Evolutionary conservation across 805 yeast species (phyloP), one percentile per base, ranked within the genome.

Genomic region (Sugiyamaella mastotermitis): DNA sequence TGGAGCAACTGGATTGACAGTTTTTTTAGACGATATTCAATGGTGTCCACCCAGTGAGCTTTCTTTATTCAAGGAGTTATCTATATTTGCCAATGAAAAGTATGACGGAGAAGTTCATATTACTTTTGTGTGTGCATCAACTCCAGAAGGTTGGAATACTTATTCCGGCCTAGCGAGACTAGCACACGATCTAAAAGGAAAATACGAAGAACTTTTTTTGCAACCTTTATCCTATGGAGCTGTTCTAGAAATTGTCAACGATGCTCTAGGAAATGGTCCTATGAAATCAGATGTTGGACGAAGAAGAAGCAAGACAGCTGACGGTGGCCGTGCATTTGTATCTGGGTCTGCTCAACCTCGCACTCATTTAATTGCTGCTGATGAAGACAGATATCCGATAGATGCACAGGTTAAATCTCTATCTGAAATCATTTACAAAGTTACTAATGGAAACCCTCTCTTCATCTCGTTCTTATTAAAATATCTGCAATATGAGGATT

Each of bases 11-110:
- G 75, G 76, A 2, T 52, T 72, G 27, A 69, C 74, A 0, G 43
- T 72, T 1, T 57, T 68, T 33, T 50, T 69, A 21, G 76, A 72
- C 45, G 74, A 72, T 50, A 46, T 68, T 18, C 72, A 71, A 37
- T 65, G 68, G 64, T 61, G 69, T 39, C 57, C 72, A 6, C 38
- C 44, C 2, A 41, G 54, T 4, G 62, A 57, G 25, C 37, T 58
- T 17, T 38, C 47, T 10, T 32, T 49, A 20, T 49, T 49, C 29
- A 50, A 56, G 10, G 50, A 57, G 10, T 31, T 58, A 23, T 49
- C 52, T 21, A 53, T 53, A 9, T 53, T 57, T n/a, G 49, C 57
- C 7, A 35, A 41, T 11, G 55, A 54, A 29, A 54, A 57, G 18
- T 30, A 45, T 13, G 50, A 48, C 15, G 48, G 46, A n/a, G 53